These are phyloP conservation scores for Closterium sp. DNA, from an alignment of 139 green algal species.

Conservation along the genomic window DNA sequence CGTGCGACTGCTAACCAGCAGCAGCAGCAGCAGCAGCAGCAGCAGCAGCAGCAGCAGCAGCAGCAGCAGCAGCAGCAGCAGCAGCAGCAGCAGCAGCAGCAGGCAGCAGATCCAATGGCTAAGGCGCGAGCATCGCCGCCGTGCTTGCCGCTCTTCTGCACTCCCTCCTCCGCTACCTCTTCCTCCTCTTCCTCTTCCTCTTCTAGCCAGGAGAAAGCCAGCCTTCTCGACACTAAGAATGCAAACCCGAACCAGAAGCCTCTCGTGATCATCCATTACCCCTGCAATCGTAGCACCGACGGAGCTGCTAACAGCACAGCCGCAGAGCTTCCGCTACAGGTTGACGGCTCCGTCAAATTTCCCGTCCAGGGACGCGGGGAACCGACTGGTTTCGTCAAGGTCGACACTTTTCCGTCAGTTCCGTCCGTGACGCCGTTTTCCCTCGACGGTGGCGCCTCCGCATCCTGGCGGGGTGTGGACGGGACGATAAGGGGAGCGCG, in stretches of 20 bases:
- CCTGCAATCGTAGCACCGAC: not conserved
- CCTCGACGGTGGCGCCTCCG: not conserved
- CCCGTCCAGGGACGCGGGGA: not conserved
- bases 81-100: not conserved
- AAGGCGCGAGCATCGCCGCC: not conserved
- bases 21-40: not conserved
- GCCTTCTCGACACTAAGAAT: not conserved
- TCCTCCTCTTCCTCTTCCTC: not conserved
- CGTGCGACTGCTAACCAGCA: not conserved
- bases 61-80: not conserved
- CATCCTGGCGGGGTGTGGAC: not conserved
- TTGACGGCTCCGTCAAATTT: not conserved
- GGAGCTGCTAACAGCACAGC: too few relatives aligned
- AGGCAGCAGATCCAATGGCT: not conserved
- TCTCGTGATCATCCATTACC: not conserved
- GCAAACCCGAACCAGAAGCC: not conserved
- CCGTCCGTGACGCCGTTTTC: not conserved
- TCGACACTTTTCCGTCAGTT: not conserved
- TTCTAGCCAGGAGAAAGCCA: not conserved
- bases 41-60: not conserved
- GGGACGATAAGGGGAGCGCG: not conserved
- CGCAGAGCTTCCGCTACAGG: not conserved
- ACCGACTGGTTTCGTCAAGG: not conserved
- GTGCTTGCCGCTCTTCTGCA: not conserved
- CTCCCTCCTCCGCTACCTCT: not conserved